phyloP scores from a whole-genome alignment of 805 yeast species.

The Ogataea corticis region DNA sequence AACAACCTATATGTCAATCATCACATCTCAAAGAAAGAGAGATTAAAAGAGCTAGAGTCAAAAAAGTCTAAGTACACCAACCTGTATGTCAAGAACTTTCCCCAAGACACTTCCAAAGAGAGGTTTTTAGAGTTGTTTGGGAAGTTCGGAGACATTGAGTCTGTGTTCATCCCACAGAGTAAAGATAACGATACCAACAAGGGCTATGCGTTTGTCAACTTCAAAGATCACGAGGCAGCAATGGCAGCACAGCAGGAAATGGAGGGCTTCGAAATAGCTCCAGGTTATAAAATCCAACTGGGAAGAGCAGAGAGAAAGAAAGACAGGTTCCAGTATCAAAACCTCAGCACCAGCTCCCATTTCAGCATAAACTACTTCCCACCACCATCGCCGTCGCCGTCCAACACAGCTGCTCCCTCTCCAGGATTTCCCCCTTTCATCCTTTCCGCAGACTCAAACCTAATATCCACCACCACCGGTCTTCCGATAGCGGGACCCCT shows the following conservation, averaged over 20 bases:
- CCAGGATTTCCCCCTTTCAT: slow-evolving; percentile 25
- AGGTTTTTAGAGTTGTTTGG: slow-evolving; percentile 45
- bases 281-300: slow-evolving; percentile 34
- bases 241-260: slow-evolving; percentile 49
- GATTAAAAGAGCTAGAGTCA: slow-evolving; percentile 48
- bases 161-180: slow-evolving; percentile 52
- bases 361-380: slow-evolving; percentile 17
- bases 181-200: slow-evolving; percentile 31
- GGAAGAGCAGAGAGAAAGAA: slow-evolving; percentile 47
- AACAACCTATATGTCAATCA: slow-evolving; percentile 54
- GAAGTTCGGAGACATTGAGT: slow-evolving; percentile 47
- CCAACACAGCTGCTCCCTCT: slow-evolving; percentile 2
- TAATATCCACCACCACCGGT: slow-evolving; percentile 33
- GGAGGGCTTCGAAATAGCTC: slow-evolving; percentile 41
- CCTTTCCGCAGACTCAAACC: slow-evolving; percentile 30
- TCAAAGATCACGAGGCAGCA: slow-evolving; percentile 48
- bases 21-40: slow-evolving; percentile 64
- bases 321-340: slow-evolving; percentile 30
- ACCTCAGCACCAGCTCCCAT: slow-evolving; percentile 18
- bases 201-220: slow-evolving; percentile 57
- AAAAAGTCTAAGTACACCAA: slow-evolving; percentile 50
- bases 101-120: slow-evolving; percentile 38
- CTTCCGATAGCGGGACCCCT: slow-evolving; percentile 45
- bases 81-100: slow-evolving; percentile 55
- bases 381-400: slow-evolving; percentile 5